Evolutionary conservation across 257 asterid species (phyloP), one percentile per base, ranked within the genome.

Genomic region (Jasminum sambac): DNA sequence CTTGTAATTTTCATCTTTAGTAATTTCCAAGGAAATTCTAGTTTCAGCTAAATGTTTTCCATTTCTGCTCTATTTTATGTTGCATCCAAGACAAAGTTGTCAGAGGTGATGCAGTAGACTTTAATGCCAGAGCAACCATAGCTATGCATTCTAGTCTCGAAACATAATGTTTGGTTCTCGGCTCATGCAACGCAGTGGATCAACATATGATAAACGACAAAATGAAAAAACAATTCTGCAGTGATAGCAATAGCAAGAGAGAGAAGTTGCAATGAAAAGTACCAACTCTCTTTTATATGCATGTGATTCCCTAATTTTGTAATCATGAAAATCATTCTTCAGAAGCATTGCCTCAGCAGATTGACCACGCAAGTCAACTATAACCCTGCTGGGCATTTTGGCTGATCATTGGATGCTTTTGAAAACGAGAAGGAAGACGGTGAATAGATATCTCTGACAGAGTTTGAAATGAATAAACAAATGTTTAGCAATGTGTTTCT

Each of bases 301-400:
- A 46, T 13, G 57, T 21, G 3, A 13, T 14, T 46, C 10, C 10
- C 25, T 17, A 8, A 0, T 8, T 19, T 50, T 17, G 8, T 50
- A 19, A 50, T 19, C 60, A 17, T 19, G 25, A 50, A n/a, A 23
- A 7, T 19, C 60, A 50, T 50, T 50, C 13, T 17, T n/a, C 19
- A 12, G 5, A 50, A 50, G 19, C 7, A 25, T 50, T 50, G 59
- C 24, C 60, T 17, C 12, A 17, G 60, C 26, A 50, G 12, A n/a
- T 50, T 50, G 26, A 50, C 60, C 25, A 3, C 60, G 25, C 60
- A n/a, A 19, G 26, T 50, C 25, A 50, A 10, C 60, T 50, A 17
- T 50, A n/a, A 11, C 60, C 60, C n/a, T 7, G 60, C 60, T 50
- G 25, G 25, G 60, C 60, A 50, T 50, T 14, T 50, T 50, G 60